Base-by-base conservation (phyloP, 148 eudicot species). In the Hydrangea macrophylla region DNA sequence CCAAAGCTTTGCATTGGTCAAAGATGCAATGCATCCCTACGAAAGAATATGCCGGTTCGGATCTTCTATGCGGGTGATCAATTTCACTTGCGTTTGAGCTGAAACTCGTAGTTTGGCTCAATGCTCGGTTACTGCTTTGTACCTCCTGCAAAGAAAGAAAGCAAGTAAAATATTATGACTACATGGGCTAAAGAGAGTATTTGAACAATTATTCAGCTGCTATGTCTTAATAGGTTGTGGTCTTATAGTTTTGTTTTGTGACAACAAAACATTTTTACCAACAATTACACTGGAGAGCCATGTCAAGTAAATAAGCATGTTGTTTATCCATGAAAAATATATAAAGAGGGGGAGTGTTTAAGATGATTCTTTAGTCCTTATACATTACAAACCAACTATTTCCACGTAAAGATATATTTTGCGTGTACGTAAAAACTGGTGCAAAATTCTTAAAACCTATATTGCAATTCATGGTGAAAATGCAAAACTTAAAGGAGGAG, bases 21-120 rank as follows among this genome's bases (percentile, higher is more conserved):
- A 94, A 94, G 69, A 94, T 90, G 78, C 92, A 94, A 75, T 94
- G 96, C 98, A 94, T 93, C 75, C 98, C 98, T 22, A 90, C 90
- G 71, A 90, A 93, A 50, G 98, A 88, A 84, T 93, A 93, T 64
- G 90, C 96, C 64, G 82, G 91, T 85, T 94, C 98, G 45, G 62
- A 73, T 86, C 76, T 88, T 76, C 62, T 86, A 60, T 78, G 83
- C 61, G 84, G 79, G 35, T 65, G 82, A 64, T 88, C 96, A 81
- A 18, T 57, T 61, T 90, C 98, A 85, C 96, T 90, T 64, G 85
- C 76, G 75, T 68, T 80, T 33, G 97, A 86, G 76, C 90, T 75
- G 61, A 81, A 77, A 76, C 92, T 92, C 45, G 82, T 70, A 67
- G 83, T 80, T 63, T 60, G 77, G 65, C 82, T 81, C 67, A 78